Conservation (phyloP, 805 yeast genomes). For the Candida koratica region DNA sequence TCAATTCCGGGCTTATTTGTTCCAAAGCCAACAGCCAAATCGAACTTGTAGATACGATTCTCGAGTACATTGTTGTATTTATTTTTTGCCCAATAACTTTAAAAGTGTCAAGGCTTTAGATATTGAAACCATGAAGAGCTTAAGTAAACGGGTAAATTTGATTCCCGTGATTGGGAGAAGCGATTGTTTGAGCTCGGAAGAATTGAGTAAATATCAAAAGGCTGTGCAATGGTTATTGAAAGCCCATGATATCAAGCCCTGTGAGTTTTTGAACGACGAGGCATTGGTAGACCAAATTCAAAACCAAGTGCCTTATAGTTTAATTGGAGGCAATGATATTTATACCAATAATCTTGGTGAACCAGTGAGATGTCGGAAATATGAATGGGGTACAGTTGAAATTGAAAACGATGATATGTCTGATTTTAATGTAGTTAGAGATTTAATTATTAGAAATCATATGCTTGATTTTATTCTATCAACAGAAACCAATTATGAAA, state of each 20-base stretch:
- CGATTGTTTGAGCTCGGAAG: constrained; percentile 30
- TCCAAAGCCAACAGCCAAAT: constrained; percentile 59
- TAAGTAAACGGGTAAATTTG: constrained; percentile 32
- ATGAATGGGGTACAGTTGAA: constrained; percentile 84
- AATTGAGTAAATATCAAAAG: constrained; percentile 23
- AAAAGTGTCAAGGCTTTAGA: constrained; percentile 42
- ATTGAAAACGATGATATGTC: constrained; percentile 75
- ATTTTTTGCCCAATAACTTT: constrained; percentile 71
- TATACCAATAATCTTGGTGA: constrained; percentile 27
- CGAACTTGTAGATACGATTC: constrained; percentile 44
- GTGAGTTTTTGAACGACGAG: constrained; percentile 29
- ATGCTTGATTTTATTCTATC: constrained; percentile 75
- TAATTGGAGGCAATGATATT: constrained; percentile 60
- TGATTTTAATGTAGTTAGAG: constrained; percentile 65
- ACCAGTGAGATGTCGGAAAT: constrained; percentile 67
- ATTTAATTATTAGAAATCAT: constrained; percentile 61
- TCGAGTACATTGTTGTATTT: constrained; percentile 81
- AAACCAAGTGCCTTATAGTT: constrained; percentile 59
- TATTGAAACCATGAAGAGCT: constrained; percentile 31
- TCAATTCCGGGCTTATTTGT: constrained; percentile 60
- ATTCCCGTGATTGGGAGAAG: constrained; percentile 39
- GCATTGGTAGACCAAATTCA: constrained; percentile 28
- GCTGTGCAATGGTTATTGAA: constrained; percentile 22
- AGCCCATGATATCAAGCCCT: constrained; percentile 25
- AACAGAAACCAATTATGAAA: constrained; percentile 75